Evolutionary conservation across 2,329 filamentous ascomycete species (phyloP), one percentile per base, ranked within the genome.

Genomic region (Neopestalotiopsis rosae): DNA sequence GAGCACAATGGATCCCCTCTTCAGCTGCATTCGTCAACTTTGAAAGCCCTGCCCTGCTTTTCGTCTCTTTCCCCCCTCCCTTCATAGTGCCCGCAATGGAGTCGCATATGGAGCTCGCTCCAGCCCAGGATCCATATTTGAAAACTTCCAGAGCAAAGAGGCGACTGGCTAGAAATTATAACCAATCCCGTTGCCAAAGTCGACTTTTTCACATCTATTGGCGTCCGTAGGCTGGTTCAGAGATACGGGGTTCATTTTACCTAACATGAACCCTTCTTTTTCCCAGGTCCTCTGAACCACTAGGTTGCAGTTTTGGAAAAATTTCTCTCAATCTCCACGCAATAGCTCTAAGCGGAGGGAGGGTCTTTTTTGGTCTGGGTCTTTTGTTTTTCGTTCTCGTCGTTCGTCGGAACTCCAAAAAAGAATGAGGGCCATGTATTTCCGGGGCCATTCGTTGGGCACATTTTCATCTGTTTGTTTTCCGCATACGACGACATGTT

Each of bases 401-500:
- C 24, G 24, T 28, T 28, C 24, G 24, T 28, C 24, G 24, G 24
- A 28, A 28, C 24, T 28, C 24, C 24, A 28, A 28, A 28, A 28
- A 28, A 28, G 24, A 28, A 28, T 28, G 24, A 28, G 24, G 24
- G 42, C 42, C 42, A 14, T n/a, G 42, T 45, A 45, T 28, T 28
- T 28, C 24, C 24, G 24, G 24, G 24, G 24, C 24, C 24, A 28
- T 52, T 52, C 45, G 45, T 52, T 52, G 45, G 45, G 45, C 45
- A n/a, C 14, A 20, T 38, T 24, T 65, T 10, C 62, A 24, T 34
- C 59, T 40, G 59, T 40, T 28, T 61, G 59, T 38, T 61, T 34
- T 34, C 32, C 59, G 38, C 61, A 38, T 64, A 57, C 63, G 49
- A 69, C 63, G 64, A 66, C 24, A 67, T 69, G 68, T 64, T 69